These are phyloP conservation scores for Sporothrix sp. DNA, from an alignment of 2,329 filamentous ascomycete species.

Conservation along the genomic window DNA sequence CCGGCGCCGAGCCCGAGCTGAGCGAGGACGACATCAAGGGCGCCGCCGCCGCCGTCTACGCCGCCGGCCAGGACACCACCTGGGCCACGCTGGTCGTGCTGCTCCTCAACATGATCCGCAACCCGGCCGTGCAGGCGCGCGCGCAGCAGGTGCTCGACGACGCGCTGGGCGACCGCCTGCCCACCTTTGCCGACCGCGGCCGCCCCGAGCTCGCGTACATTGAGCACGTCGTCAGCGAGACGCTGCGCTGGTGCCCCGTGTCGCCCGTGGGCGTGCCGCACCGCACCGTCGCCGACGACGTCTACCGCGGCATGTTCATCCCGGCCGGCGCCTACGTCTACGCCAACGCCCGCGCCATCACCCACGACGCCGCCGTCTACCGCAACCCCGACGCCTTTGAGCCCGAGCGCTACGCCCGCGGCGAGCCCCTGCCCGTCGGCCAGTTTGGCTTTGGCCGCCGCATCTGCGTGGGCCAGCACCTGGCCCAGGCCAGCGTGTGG, in stretches of 20 bases:
- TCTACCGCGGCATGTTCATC: slow-evolving; percentile 26
- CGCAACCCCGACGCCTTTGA: slow-evolving; percentile 31
- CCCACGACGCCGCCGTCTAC: slow-evolving; percentile 33
- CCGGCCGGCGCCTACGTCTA: slow-evolving; percentile 30
- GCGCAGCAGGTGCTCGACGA: slow-evolving; percentile 33
- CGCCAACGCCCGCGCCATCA: slow-evolving; percentile 35
- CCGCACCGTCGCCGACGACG: slow-evolving; percentile 31
- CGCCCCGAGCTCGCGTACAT: slow-evolving; percentile 33
- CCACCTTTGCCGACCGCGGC: slow-evolving; percentile 27
- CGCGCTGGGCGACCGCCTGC: slow-evolving; percentile 32
- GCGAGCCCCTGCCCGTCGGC: slow-evolving; percentile 29
- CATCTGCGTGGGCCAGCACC: slow-evolving; percentile 34
- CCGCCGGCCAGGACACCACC: slow-evolving; percentile 36
- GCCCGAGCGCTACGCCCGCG: slow-evolving; percentile 32
- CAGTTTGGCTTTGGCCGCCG: slow-evolving; percentile 46
- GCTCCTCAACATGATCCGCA: slow-evolving; percentile 37
- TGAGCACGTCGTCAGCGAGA: slow-evolving; percentile 34
- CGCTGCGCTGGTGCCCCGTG: slow-evolving; percentile 34
- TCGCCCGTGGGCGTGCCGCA: slow-evolving; percentile 31
- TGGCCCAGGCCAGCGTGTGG: slow-evolving; percentile 33
- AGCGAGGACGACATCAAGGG: slow-evolving; percentile 26
- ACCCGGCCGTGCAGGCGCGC: slow-evolving; percentile 31
- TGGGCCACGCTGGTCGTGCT: slow-evolving; percentile 32
- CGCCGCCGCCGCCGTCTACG: slow-evolving; percentile 28
- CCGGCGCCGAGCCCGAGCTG: slow-evolving; percentile 20